Evolutionary conservation across 2,329 filamentous ascomycete genomes (phyloP), one percentile per base, ranked within the genome.

Genomic region (Dothistroma septosporum): DNA sequence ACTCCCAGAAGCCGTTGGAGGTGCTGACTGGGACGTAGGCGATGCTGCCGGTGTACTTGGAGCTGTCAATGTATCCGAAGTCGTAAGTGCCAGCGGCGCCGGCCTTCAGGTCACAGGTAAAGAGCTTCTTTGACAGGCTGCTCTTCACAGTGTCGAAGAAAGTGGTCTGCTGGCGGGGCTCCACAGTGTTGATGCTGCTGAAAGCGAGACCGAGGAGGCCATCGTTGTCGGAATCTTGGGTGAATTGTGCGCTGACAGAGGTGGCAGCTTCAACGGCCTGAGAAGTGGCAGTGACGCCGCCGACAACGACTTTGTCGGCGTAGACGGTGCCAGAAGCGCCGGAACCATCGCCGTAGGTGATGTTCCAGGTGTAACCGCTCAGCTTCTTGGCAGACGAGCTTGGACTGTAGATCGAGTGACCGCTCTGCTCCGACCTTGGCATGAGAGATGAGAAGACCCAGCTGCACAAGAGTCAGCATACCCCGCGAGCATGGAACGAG

Each of bases 181-280:
- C 58, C 57, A 85, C 80, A 4, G 80, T 84, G 76, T 87, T 87
- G 76, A 86, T 79, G 22, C 72, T 77, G 74, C 79, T 82, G 75
- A 87, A 86, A 21, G 82, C 81, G 46, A 87, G 76, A 48, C 85
- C 85, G 57, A 87, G 76, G 24, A 87, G 78, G 57, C 85, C 85
- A 65, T 87, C 85, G 55, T 80, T 84, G 69, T 81, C 72, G 28
- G 68, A 68, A 68, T 87, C 82, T 58, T 76, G 66, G 6, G 74
- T 67, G 74, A 87, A 87, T 46, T 77, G 65, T 0, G 73, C 61
- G 12, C 85, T 87, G 47, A 89, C 81, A 0, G 79, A 77, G 2
- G 78, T 78, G 14, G 88, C 87, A 35, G 86, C 82, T 73, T 90
- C 85, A 11, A 91, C 83, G 9, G 86, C 85, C 73, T 90, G 87